Evolutionary conservation across 768 basidiomycete genomes (phyloP), one percentile per base, ranked within the genome.

Genomic region (Nevesoporus exiguus): DNA sequence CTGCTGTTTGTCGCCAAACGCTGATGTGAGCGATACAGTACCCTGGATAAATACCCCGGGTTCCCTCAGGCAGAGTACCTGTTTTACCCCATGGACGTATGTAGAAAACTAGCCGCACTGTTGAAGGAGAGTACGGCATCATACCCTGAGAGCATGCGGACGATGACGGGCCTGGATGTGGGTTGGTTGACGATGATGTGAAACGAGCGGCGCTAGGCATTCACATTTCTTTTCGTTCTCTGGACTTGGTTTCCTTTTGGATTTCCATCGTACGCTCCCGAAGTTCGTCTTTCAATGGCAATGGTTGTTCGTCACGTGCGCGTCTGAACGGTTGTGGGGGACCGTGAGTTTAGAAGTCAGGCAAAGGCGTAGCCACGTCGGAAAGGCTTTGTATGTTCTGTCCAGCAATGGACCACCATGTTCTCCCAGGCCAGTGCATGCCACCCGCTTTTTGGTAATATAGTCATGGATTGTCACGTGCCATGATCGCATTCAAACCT

Each of bases 11-110:
- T 31, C 5, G 15, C 46, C 11, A 39, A 43, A 24, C 17, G 36
- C 42, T 62, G 31, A 66, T 24, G 19, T 8, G 29, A 31, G 21
- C 21, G 33, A 1, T 10, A 7, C 51, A 88, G 82, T 46, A 74
- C 85, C 29, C 61, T 89, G 53, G 75, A 84, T 63, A 84, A 78
- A 59, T 88, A 90, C 67, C 89, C 90, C 31, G 84, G 86, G 19
- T 92, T 93, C 66, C 85, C 87, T 9, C 90, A 93, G 66, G 87
- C 90, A n/a, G 94, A 98, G 68, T 83, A 86, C 56, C 74, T 97
- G 9, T 83, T 80, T 31, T 97, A 98, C 64, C 90, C 95, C 0
- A 80, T 85, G 73, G 76, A 83, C 22, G 79, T 91, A 13, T 93
- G 93, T 67, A 80, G 80, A 10, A 81, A 85, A 43, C 68, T 98